phyloP scores from a whole-genome alignment of 2,329 filamentous ascomycete genomes.

The Fusarium coicis region DNA sequence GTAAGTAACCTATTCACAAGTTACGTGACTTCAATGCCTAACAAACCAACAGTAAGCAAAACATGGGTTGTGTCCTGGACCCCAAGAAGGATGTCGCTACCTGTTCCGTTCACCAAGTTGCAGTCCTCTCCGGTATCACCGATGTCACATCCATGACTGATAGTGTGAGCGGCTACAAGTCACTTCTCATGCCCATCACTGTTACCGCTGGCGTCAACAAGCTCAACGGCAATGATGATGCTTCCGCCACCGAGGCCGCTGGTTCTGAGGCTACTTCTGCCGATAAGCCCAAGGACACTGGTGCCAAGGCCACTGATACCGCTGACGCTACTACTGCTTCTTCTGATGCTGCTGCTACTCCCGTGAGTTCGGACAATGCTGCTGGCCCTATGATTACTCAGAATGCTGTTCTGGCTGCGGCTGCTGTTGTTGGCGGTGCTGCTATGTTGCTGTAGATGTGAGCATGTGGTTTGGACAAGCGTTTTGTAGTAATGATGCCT shows the following conservation, averaged over 20 bases:
- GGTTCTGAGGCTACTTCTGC: conserved; percentile 29
- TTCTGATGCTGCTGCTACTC: conserved; percentile 27
- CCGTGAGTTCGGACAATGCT: conserved; percentile 43
- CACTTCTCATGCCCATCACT: conserved; percentile 46
- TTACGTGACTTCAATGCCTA: background rate
- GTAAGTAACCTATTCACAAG: conserved; percentile 19
- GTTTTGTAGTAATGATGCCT: conserved; percentile 7
- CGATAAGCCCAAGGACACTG: conserved; percentile 25
- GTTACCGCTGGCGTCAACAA: conserved; percentile 54
- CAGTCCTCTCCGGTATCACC: background rate
- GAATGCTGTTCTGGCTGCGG: conserved; percentile 50
- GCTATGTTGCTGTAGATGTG: conserved; percentile 49
- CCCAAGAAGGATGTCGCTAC: conserved; percentile 36
- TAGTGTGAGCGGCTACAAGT: conserved; percentile 29
- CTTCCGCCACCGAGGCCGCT: conserved; percentile 19
- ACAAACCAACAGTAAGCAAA: conserved; percentile 27
- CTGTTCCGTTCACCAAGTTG: conserved; percentile 35
- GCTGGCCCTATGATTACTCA: conserved; percentile 48
- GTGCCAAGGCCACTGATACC: conserved; percentile 23
- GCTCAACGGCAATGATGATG: conserved; percentile 37
- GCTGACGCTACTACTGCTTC: conserved; percentile 4
- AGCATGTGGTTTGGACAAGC: background rate
- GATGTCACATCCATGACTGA: background rate
- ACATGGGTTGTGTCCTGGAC: conserved; percentile 42
- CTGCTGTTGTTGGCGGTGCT: conserved; percentile 50